Base-by-base conservation (phyloP, 257 asterid genomes). In the Plantago major region DNA sequence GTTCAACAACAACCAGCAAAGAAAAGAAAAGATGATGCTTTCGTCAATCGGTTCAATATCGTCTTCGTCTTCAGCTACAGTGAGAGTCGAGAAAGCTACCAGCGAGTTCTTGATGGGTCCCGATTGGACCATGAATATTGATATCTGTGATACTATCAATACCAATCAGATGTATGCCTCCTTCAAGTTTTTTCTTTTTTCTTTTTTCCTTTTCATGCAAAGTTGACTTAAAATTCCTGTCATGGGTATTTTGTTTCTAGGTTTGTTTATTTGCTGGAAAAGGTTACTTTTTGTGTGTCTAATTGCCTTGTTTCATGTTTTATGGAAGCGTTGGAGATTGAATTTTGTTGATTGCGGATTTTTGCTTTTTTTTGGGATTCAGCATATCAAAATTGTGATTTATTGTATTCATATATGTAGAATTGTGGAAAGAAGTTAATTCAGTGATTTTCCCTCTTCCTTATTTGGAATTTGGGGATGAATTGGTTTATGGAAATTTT, bases 61-160 rank as follows among this genome's bases (percentile, higher is more conserved):
- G 1, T 74, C 95, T 5, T 63, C 85, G 9, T 79, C 89, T 5
- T 79, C 95, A 42, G 91, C 87, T 42, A 51, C 83, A 53, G 76
- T 74, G 52, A 72, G 95, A 60, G 99, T 89, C 42, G 99, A 92
- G 68, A 92, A 92, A 67, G 97, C 99, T 9, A 92, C 97, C 17
- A 92, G 97, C 93, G 99, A 92, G 78, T 89, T 92, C 81, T 78
- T 92, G 81, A 86, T 74, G 73, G 91, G 88, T 9, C 99, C 97
- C 70, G 99, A 92, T 81, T 92, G 99, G 99, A 81, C 97, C 17
- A 74, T 92, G 66, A 92, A 89, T 69, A 83, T 92, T 44, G 99
- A 89, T 75, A 89, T 92, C 51, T 92, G 97, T 49, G 97, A 92
- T 73, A 66, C 79, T 55, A 48, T 89, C 73, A 92, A 92, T 77